Percentiles rank a stretch among this genome's conserved stretches.
phyloP scores from a whole-genome alignment of 179 eudicot genomes.

The Gypsophila paniculata region DNA sequence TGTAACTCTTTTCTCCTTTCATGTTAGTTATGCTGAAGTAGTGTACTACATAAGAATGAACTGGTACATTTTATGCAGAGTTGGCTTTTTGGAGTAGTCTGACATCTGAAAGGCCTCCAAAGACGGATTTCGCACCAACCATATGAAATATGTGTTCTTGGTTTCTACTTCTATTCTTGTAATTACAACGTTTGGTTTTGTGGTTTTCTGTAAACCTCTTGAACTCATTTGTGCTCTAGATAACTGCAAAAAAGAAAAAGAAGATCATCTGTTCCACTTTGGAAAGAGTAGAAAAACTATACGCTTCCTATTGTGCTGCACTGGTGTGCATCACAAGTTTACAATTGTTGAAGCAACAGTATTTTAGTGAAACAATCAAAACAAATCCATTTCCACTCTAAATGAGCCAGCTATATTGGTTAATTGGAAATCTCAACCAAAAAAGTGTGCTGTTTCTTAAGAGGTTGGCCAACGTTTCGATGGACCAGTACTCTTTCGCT shows the following conservation, averaged over 20 bases:
- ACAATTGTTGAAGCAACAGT: neutral
- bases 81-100: neutral
- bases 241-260: neutral
- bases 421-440: neutral
- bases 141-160: neutral
- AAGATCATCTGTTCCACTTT: neutral
- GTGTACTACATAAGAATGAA: neutral
- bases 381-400: neutral
- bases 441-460: neutral
- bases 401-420: neutral
- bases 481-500: neutral
- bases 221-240: too few relatives aligned
- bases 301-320: neutral
- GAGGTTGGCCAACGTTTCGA: neutral
- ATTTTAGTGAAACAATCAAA: neutral
- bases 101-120: neutral
- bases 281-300: neutral
- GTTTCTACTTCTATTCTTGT: too few relatives aligned
- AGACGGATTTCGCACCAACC: neutral
- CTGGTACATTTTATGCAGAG: neutral
- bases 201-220: neutral
- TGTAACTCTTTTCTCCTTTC: neutral
- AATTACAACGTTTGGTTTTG: too few relatives aligned
- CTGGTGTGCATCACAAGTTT: neutral
- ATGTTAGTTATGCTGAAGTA: neutral